phyloP scores from a whole-genome alignment of 495 filamentous ascomycete species.

The Penicillium cinerascens region DNA sequence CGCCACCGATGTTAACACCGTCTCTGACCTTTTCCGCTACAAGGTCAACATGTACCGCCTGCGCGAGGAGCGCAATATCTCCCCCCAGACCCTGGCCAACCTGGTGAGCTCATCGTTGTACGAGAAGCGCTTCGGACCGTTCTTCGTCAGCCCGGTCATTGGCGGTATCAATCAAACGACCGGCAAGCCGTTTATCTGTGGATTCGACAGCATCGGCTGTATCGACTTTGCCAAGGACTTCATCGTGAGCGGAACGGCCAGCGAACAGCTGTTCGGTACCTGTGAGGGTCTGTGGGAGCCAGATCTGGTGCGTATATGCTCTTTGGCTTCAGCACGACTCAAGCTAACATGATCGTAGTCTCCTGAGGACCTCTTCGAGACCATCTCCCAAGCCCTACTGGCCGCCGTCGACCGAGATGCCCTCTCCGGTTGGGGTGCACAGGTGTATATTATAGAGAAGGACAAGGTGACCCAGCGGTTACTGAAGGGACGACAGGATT shows the following conservation, averaged over 20 bases:
- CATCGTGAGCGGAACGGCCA: constrained; percentile 93
- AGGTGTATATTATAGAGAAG: constrained; percentile 99
- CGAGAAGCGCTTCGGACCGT: constrained; percentile 93
- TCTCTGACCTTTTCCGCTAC: constrained; percentile 96
- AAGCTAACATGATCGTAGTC: constrained; percentile 50
- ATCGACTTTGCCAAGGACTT: constrained; percentile 99
- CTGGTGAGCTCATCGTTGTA: constrained; percentile 87
- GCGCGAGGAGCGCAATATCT: constrained; percentile 93
- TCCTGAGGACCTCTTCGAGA: constrained; percentile 96
- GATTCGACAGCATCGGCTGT: constrained; percentile 98
- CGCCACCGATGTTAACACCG: constrained; percentile 91
- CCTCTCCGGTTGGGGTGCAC: constrained; percentile 94
- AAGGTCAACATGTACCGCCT: constrained; percentile 99
- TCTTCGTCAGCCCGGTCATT: constrained; percentile 90
- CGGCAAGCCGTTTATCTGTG: constrained; percentile 94
- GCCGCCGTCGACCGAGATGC: constrained; percentile 96
- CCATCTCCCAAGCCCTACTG: constrained; percentile 92
- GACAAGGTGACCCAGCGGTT: constrained; percentile 98
- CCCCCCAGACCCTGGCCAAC: constrained; percentile 91
- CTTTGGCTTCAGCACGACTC: neutral
- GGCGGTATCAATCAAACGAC: constrained; percentile 91
- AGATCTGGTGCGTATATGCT: constrained; percentile 64
- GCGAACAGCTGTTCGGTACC: constrained; percentile 96
- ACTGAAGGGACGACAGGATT: constrained; percentile 84
- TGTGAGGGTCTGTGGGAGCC: constrained; percentile 99